Evolutionary conservation across 148 eudicot species (phyloP), one percentile per base, ranked within the genome.

Genomic region (Spergularia marina): DNA sequence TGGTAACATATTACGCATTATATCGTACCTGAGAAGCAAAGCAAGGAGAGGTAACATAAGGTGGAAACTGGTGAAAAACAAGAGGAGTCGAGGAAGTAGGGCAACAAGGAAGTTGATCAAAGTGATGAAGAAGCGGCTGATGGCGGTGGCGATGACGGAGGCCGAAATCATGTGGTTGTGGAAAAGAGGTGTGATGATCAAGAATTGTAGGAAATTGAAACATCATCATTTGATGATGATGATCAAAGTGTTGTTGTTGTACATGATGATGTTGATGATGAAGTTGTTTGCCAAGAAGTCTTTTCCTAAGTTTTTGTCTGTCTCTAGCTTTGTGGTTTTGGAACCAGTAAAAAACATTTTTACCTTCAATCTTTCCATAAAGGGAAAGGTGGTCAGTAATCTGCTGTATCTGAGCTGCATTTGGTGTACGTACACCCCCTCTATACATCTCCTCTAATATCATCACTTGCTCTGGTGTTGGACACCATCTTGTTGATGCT

Each of bases 241-340:
- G 77, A 49, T 73, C 73, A 66, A 73, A 65, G 41, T 78, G 81
- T 44, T 41, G 49, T 41, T n/a, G 61, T 14, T 51, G 60, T 18
- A 61, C 65, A 20, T 40, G 66, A 7, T 54, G 75, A 3, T 73
- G 72, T 11, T 77, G 76, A 18, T 51, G 53, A 10, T 53, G 57
- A 64, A 54, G 60, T 30, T 73, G 77, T 59, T 79, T 78, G 2
- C 66, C 72, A 70, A 80, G 76, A 34, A 80, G 76, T 18, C 75
- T 65, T 66, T 81, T 81, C 73, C 84, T 68, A 12, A 89, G 84
- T 84, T 90, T 94, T 41, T 91, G 98, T 14, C 97, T 77, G 23
- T 94, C 97, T 44, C 97, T 82, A 14, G 98, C 98, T 67, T 93
- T 94, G 80, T 94, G 98, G 69, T 94, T 94, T 72, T 94, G 98